Conservation (phyloP, 2,329 filamentous ascomycete species). For the Aspergillus versicolor region DNA sequence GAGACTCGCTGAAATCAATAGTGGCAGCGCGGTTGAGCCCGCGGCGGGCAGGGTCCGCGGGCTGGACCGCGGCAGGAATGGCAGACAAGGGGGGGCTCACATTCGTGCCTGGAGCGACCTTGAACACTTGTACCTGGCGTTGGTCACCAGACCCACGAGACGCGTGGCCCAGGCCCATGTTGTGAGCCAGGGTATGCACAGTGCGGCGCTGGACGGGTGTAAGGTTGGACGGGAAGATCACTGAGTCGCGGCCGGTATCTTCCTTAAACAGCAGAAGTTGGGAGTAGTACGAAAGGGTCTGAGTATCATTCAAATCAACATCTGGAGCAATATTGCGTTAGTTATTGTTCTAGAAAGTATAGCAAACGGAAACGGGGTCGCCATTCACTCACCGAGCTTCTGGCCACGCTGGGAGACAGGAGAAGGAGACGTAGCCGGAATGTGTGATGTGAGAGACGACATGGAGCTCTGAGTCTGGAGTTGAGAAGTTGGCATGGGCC, state of each 20-base stretch:
- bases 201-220: slow-evolving; percentile 81
- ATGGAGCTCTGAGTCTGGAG: slow-evolving; percentile 85
- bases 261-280: slow-evolving; percentile 87
- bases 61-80: slow-evolving; percentile 63
- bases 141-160: slow-evolving; percentile 86
- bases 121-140: slow-evolving; percentile 85
- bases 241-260: slow-evolving; percentile 71
- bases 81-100: slow-evolving; percentile 63
- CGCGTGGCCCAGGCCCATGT: slow-evolving; percentile 87
- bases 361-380: neutral
- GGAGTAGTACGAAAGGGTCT: slow-evolving; percentile 84
- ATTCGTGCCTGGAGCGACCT: slow-evolving; percentile 52
- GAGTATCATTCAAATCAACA: slow-evolving; percentile 87
- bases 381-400: slow-evolving; percentile 34
- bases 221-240: slow-evolving; percentile 80
- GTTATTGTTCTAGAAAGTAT: neutral
- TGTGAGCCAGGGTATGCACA: slow-evolving; percentile 91
- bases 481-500: slow-evolving; percentile 63
- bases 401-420: slow-evolving; percentile 59
- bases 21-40: slow-evolving; percentile 92
- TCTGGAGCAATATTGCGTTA: slow-evolving; percentile 47
- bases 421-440: slow-evolving; percentile 65
- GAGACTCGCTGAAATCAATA: slow-evolving; percentile 86
- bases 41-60: slow-evolving; percentile 74
- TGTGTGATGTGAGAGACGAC: slow-evolving; percentile 69